These are phyloP conservation scores for Termitomyces sp. DNA, from an alignment of 768 basidiomycete genomes.

Conservation along the genomic window DNA sequence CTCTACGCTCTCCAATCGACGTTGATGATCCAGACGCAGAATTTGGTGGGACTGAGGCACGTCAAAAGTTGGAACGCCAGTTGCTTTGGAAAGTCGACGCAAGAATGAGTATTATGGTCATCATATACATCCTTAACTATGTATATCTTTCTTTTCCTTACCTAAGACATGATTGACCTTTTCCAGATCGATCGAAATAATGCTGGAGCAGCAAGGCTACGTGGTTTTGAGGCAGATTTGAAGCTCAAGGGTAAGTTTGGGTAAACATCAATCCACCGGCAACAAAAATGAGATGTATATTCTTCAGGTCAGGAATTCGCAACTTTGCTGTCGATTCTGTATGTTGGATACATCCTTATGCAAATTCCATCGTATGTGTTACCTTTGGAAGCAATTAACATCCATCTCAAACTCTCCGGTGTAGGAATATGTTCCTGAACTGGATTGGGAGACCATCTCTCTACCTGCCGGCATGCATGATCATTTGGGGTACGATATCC, in stretches of 20 bases:
- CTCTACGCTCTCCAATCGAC: not conserved
- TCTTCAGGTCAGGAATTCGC: slow-evolving; percentile 45
- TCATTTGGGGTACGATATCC: slow-evolving; percentile 61
- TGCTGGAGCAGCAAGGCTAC: slow-evolving; percentile 60
- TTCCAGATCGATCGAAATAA: slow-evolving; percentile 69
- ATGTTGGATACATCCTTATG: slow-evolving; percentile 69
- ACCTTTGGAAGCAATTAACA: not conserved
- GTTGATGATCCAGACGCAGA: slow-evolving; percentile 21
- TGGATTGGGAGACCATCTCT: slow-evolving; percentile 60
- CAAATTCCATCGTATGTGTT: slow-evolving; percentile 63
- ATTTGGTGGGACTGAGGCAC: slow-evolving; percentile 24
- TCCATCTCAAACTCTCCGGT: not conserved
- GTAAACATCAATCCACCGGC: no score
- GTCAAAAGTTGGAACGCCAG: slow-evolving; percentile 26
- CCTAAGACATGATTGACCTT: slow-evolving; percentile 23
- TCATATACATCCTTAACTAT: slow-evolving; percentile 49
- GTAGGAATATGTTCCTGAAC: slow-evolving; percentile 68
- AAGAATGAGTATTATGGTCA: slow-evolving; percentile 44
- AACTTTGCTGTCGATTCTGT: slow-evolving; percentile 57
- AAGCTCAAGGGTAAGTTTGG: slow-evolving; percentile 39
- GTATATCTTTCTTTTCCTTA: slow-evolving; percentile 5
- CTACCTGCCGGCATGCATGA: slow-evolving; percentile 61
- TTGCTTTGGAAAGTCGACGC: slow-evolving; percentile 49
- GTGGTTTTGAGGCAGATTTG: slow-evolving; percentile 64
- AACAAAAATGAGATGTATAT: not conserved